Base-by-base conservation (phyloP, 495 filamentous ascomycete species). In the Hypoxylon fragiforme region DNA sequence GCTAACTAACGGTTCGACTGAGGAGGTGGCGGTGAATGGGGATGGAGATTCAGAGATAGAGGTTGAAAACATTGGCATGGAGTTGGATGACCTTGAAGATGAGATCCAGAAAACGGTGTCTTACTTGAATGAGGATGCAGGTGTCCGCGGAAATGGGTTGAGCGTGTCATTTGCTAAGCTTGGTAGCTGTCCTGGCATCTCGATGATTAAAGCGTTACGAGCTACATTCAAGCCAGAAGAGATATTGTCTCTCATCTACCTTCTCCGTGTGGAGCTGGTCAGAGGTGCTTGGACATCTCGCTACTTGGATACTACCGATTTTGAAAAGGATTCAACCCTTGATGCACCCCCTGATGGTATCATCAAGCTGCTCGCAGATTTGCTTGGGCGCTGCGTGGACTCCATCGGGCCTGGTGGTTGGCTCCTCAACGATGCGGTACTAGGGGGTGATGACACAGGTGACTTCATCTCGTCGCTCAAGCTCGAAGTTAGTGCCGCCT, bases 361-460 rank as follows among this genome's bases (percentile, higher is more conserved):
- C 64, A 79, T 81, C 41, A 69, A 72, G 42, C 73, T 81, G 32
- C 82, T 90, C 48, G 78, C 80, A 22, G 80, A 85, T 44, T 71
- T 95, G 6, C 77, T 96, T 26, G 87, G 81, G 62, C 84, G 85
- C 56, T 85, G 88, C 32, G 77, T 96, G 7, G 91, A 97, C 71
- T 85, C 89, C 7, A 80, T 96, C n/a, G 90, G 91, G 7, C 77
- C 88, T 13, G 85, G 81, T 9, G 89, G 90, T 21, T 97, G 89
- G 88, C 81, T 96, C 43, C 73, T 83, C 5, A 83, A 82, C 28
- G 77, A 79, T 21, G 68, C 77, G 3, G 69, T 77, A 34, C 57
- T 77, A n/a, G 70, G 73, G 4, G 75, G 77, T 15, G 73, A 79
- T 19, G 69, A 82, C 15, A 72, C 77, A 2, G 81, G 83, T 36